phyloP scores from a whole-genome alignment of 2,329 filamentous ascomycete genomes.

The Neofusicoccum laricinum region DNA sequence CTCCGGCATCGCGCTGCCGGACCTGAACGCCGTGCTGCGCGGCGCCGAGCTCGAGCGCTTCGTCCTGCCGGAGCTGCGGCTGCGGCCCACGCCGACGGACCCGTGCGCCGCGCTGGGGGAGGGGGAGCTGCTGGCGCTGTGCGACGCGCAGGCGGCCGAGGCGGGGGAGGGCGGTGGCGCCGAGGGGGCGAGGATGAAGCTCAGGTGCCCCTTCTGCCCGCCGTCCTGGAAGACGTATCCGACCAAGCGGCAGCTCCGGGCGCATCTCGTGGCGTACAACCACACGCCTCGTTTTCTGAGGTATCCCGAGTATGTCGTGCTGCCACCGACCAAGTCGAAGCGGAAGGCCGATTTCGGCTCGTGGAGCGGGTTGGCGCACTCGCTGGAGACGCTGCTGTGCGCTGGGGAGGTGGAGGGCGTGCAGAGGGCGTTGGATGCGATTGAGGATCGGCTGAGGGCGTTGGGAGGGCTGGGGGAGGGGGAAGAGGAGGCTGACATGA shows the following conservation, averaged over 20 bases:
- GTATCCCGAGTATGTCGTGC: constrained; percentile 1
- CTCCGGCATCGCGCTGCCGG: constrained; percentile 5
- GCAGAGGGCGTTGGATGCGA: constrained; percentile 5
- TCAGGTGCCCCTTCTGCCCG: constrained; percentile 8
- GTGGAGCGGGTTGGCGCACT: constrained; percentile 15
- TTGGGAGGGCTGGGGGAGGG: not conserved
- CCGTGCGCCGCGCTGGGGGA: not conserved
- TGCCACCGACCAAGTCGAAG: constrained; percentile 15
- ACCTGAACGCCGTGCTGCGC: constrained; percentile 8
- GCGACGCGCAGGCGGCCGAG: not conserved
- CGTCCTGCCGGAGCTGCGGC: not conserved
- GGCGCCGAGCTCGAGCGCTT: constrained; percentile 11
- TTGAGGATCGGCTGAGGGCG: constrained; percentile 1
- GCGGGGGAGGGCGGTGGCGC: not conserved
- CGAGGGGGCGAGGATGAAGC: not conserved
- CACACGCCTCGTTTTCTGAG: constrained; percentile 14
- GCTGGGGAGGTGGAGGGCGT: constrained; percentile 15
- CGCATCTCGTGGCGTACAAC: constrained; percentile 7
- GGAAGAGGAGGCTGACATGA: constrained; percentile 7
- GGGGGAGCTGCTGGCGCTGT: not conserved
- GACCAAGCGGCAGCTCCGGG: not conserved
- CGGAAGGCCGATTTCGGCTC: constrained; percentile 5
- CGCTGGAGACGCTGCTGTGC: constrained; percentile 15
- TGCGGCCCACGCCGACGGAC: not conserved
- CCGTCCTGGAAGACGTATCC: not conserved